Conservation (phyloP, 2,329 filamentous ascomycete genomes). For the Pseudogymnoascus sp. region DNA sequence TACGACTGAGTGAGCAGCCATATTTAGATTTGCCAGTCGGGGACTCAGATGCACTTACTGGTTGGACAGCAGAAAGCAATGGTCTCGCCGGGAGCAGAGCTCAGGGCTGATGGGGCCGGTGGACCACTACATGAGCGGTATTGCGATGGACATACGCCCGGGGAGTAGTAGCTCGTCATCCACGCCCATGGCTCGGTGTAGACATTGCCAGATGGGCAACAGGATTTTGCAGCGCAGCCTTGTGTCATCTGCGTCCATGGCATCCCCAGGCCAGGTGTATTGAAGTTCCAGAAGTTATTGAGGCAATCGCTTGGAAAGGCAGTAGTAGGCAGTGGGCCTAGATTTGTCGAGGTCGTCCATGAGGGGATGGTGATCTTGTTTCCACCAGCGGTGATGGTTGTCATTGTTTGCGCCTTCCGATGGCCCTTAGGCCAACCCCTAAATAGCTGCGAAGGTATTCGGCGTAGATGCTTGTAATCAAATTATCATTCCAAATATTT, state of each 20-base stretch:
- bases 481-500: neutral
- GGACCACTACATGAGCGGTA: neutral
- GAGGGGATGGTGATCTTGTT: neutral
- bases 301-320: neutral
- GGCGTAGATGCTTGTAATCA: neutral
- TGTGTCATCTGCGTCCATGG: neutral
- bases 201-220: neutral
- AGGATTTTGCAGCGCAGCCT: neutral
- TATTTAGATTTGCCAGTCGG: neutral
- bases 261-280: neutral
- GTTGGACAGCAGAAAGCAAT: neutral
- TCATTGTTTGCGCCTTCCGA: neutral
- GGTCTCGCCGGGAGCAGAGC: neutral
- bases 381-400: neutral
- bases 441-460: neutral
- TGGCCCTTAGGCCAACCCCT: neutral
- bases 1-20: neutral
- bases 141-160: neutral
- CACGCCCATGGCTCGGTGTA: neutral
- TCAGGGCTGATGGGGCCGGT: neutral
- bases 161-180: neutral
- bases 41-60: neutral
- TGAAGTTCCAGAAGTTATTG: neutral
- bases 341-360: neutral
- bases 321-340: neutral